These are phyloP conservation scores for Melastoma malabathricum DNA, from an alignment of 345 rosid species.

Conservation along the genomic window DNA sequence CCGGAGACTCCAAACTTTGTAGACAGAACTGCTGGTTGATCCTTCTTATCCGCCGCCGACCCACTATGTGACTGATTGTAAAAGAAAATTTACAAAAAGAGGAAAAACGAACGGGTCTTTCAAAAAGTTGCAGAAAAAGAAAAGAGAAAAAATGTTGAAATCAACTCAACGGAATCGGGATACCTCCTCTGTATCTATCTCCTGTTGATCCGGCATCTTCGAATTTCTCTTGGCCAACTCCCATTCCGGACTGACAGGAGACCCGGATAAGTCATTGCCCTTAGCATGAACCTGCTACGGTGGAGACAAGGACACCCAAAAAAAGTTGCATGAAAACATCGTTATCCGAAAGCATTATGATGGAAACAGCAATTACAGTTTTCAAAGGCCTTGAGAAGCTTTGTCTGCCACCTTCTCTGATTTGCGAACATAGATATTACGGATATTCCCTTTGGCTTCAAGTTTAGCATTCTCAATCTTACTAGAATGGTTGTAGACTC, in stretches of 20 bases:
- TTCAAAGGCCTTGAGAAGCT: not conserved
- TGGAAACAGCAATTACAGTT: no score
- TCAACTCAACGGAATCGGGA: no score
- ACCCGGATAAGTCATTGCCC: constrained; percentile 28
- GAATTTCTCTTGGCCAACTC: no score
- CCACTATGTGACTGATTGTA: no score
- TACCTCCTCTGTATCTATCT: constrained; percentile 18
- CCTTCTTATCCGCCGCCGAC: no score
- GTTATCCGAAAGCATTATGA: no score
- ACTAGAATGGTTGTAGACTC: constrained; percentile 30
- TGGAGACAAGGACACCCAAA: not conserved
- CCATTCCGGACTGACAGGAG: constrained; percentile 4
- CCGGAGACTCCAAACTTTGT: constrained; percentile 7
- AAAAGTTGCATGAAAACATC: no score
- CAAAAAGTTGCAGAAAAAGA: no score
- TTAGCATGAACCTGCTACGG: constrained; percentile 16
- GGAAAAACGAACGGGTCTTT: no score
- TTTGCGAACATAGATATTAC: not conserved
- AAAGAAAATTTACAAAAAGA: no score
- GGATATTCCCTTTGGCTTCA: constrained; percentile 5
- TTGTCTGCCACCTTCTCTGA: constrained; percentile 12
- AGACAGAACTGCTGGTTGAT: not conserved
- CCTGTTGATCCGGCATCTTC: constrained; percentile 12
- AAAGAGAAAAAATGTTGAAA: no score
- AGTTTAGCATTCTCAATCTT: constrained; percentile 10